Conservation (phyloP, 768 basidiomycete genomes). For the Tricholoma saponaceum region DNA sequence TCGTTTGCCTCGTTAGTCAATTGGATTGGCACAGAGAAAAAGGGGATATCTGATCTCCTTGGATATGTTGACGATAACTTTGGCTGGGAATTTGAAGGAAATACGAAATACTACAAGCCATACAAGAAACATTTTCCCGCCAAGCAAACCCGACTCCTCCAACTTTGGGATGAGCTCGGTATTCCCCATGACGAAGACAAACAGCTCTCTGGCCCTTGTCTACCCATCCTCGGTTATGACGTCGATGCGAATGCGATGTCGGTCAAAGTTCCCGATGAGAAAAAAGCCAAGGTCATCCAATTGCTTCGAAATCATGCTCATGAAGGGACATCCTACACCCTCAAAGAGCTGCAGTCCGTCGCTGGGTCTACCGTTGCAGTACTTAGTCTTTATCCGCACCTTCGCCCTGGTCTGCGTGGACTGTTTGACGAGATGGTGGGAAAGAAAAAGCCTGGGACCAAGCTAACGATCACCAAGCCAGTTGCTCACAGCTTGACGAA, state of each 20-base stretch:
- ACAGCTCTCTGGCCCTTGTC: conserved; percentile 1
- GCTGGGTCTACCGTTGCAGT: neutral
- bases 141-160: neutral
- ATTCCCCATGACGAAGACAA: conserved; percentile 7
- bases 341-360: neutral
- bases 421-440: neutral
- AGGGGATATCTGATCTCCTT: neutral
- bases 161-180: conserved; percentile 1
- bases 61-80: neutral
- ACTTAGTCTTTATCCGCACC: neutral
- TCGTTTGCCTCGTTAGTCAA: neutral
- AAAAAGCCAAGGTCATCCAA: neutral
- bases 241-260: conserved; percentile 5
- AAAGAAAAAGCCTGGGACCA: neutral
- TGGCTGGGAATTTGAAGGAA: neutral
- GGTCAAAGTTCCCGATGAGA: neutral
- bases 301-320: neutral
- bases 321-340: neutral
- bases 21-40: neutral
- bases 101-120: neutral
- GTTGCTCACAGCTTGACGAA: conserved; percentile 13
- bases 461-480: conserved; percentile 2
- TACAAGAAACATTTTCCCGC: neutral
- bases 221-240: neutral
- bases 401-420: neutral